These are phyloP conservation scores for Pontederia crassipes DNA, from an alignment of 176 grass and related monocot genomes.

Conservation along the genomic window DNA sequence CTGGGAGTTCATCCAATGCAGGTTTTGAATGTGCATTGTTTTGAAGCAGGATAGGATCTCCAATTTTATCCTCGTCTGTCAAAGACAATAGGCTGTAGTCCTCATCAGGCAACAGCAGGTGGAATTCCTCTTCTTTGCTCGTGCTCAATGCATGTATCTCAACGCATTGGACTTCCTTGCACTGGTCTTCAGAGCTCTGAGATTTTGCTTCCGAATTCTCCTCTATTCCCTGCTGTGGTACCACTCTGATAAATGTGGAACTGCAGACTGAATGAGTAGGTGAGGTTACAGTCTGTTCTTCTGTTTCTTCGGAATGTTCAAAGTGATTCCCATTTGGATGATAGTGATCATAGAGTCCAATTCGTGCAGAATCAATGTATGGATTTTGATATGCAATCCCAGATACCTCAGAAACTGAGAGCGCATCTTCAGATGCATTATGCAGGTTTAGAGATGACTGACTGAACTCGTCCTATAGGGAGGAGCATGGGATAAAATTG, in stretches of 20 bases:
- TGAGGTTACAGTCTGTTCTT: slow-evolving; percentile 6
- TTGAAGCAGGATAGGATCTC: slow-evolving; percentile 14
- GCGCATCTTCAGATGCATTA: slow-evolving; percentile 39
- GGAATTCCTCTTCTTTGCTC: slow-evolving; percentile 32
- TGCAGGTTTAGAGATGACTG: slow-evolving; percentile 35
- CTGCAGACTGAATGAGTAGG: slow-evolving; percentile 22
- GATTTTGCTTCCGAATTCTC: slow-evolving; percentile 15
- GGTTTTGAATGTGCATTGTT: background rate
- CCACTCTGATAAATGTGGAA: slow-evolving; percentile 21
- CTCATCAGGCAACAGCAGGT: slow-evolving; percentile 25
- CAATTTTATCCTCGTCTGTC: slow-evolving; percentile 40
- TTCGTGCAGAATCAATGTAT: slow-evolving; percentile 20
- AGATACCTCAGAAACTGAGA: slow-evolving; percentile 54
- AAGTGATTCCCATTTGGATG: slow-evolving; percentile 18
- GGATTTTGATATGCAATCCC: slow-evolving; percentile 39
- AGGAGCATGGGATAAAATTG: slow-evolving; percentile 1
- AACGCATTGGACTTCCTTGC: slow-evolving; percentile 85
- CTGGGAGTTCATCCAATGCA: slow-evolving; percentile 1
- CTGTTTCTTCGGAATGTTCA: slow-evolving; percentile 2
- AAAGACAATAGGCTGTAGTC: slow-evolving; percentile 27
- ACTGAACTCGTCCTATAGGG: slow-evolving; percentile 38
- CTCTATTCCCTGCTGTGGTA: slow-evolving; percentile 16
- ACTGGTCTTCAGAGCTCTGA: slow-evolving; percentile 38
- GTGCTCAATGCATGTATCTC: slow-evolving; percentile 33
- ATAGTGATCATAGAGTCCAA: slow-evolving; percentile 30